Conservation (phyloP, 2,329 filamentous ascomycete genomes). For the Colletotrichum australisinense region DNA sequence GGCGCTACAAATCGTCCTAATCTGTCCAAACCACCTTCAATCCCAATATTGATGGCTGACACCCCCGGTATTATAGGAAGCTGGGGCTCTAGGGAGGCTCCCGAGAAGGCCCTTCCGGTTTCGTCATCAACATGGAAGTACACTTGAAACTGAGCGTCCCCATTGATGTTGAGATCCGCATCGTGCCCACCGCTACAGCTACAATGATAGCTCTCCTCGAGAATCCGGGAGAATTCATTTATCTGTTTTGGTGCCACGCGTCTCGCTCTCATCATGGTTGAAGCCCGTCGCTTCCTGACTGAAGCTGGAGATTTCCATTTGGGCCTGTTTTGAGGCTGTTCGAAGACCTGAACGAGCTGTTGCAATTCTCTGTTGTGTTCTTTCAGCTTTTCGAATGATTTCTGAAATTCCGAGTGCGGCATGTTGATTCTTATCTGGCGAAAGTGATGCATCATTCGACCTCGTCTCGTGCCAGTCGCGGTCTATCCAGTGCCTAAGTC, state of each 20-base stretch:
- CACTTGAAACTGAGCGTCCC: slow-evolving; percentile 6
- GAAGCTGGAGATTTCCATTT: not conserved
- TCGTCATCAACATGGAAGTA: slow-evolving; percentile 1
- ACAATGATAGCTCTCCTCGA: slow-evolving; percentile 1
- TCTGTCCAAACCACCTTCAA: not conserved
- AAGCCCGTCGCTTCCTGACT: not conserved
- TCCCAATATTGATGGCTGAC: not conserved
- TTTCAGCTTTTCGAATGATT: not conserved
- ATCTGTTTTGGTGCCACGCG: not conserved
- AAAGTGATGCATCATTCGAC: not conserved
- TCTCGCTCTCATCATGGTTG: not conserved
- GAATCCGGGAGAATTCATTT: slow-evolving; percentile 2
- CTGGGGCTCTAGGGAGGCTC: not conserved
- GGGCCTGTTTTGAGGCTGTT: not conserved
- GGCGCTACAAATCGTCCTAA: not conserved
- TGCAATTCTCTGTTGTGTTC: not conserved
- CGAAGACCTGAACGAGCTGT: not conserved
- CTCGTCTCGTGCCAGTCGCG: not conserved
- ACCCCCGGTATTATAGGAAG: not conserved
- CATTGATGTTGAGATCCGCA: not conserved
- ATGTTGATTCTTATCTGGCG: not conserved
- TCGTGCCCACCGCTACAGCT: slow-evolving; percentile 1
- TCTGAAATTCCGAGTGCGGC: slow-evolving; percentile 9
- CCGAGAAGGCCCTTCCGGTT: not conserved
- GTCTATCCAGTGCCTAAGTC: not conserved